phyloP scores from a whole-genome alignment of 1,139 yeast species.

The Geotrichum phurueaensis region DNA sequence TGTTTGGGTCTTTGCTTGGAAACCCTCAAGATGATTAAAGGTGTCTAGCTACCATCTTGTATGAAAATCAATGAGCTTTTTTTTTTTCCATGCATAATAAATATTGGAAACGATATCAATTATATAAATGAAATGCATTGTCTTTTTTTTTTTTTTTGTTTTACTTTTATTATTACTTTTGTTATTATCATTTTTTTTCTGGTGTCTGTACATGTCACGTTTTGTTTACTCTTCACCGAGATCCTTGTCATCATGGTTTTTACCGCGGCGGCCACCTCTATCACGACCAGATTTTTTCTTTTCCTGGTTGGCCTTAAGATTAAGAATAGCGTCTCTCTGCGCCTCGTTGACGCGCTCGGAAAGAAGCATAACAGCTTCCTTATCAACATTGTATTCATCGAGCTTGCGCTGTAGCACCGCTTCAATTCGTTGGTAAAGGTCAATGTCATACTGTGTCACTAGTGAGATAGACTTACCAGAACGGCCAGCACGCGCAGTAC shows the following conservation, averaged over 20 bases:
- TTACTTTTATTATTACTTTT: not conserved
- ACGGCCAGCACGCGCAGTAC: constrained; percentile 96
- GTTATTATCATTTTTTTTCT: not conserved
- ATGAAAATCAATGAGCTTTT: not conserved
- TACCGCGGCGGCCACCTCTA: constrained; percentile 11
- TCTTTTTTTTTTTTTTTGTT: not conserved
- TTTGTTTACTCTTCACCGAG: constrained; percentile 16
- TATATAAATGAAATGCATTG: not conserved
- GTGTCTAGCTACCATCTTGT: not conserved
- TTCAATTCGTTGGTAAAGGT: constrained; percentile 75
- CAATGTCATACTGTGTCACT: constrained; percentile 92
- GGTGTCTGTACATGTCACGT: not conserved
- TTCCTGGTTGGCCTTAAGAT: constrained; percentile 60
- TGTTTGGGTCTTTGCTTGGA: constrained; percentile 16
- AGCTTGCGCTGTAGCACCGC: constrained; percentile 59
- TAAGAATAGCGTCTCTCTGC: constrained; percentile 80
- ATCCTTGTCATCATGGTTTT: constrained; percentile 13
- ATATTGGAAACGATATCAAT: not conserved
- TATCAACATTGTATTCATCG: constrained; percentile 74
- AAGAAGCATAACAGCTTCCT: constrained; percentile 68
- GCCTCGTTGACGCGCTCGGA: constrained; percentile 91
- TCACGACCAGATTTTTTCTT: constrained; percentile 7
- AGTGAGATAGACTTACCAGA: constrained; percentile 81
- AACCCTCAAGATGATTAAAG: not conserved
- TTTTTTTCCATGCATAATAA: not conserved